A percentile compares a stretch with the other conserved stretches of the same genome.
phyloP scores from a whole-genome alignment of 257 asterid genomes.

The Penstemon newberryi region DNA sequence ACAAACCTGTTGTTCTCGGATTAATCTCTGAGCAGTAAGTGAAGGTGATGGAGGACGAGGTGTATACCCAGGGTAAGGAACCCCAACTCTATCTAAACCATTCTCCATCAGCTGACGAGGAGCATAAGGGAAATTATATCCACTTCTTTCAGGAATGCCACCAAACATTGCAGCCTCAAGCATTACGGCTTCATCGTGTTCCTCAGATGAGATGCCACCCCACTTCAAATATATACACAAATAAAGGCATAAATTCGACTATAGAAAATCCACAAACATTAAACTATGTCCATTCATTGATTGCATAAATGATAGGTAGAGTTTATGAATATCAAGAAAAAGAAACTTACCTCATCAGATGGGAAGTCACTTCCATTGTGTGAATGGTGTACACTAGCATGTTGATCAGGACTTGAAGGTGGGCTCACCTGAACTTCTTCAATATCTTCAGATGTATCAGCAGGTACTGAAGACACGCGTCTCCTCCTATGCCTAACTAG shows the following conservation, averaged over 20 bases:
- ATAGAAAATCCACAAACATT: constrained; percentile 5
- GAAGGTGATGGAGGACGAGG: constrained; percentile 96
- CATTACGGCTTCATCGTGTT: constrained; percentile 98
- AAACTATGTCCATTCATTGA: constrained; percentile 3
- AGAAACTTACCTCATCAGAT: constrained; percentile 61
- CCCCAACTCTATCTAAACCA: constrained; percentile 48
- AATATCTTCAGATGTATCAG: constrained; percentile 37
- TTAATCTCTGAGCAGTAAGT: constrained; percentile 87
- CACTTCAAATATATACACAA: constrained; percentile 52
- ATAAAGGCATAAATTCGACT: constrained; percentile 10
- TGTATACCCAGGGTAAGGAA: constrained; percentile 45
- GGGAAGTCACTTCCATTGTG: constrained; percentile 56
- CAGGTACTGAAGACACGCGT: constrained; percentile 50
- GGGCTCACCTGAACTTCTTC: constrained; percentile 67
- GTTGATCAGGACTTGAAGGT: constrained; percentile 62
- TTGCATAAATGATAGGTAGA: background rate
- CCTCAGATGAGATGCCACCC: constrained; percentile 98
- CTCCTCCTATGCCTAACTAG: constrained; percentile 80
- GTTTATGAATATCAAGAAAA: constrained; percentile 2
- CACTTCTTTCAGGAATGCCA: constrained; percentile 81
- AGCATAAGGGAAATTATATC: constrained; percentile 59
- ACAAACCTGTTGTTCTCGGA: constrained; percentile 94
- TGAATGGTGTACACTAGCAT: constrained; percentile 34
- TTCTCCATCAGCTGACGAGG: constrained; percentile 66
- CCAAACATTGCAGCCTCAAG: constrained; percentile 99